These are phyloP conservation scores for Jacaranda copaia DNA, from an alignment of 257 asterid species.

Conservation along the genomic window DNA sequence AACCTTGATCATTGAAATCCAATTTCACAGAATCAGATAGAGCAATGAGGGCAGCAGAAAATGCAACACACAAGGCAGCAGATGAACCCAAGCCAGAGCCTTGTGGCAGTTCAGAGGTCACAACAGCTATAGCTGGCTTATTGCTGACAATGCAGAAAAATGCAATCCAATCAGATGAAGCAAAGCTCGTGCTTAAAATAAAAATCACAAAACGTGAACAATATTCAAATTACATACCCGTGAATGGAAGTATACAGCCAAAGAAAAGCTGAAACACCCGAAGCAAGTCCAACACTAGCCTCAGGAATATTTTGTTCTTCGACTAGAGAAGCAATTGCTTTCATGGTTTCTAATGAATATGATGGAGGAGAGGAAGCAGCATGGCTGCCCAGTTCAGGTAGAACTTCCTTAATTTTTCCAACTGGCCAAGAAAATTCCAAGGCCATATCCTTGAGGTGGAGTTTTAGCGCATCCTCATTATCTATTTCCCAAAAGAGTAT, in stretches of 20 bases:
- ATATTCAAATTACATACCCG: conserved; percentile 56
- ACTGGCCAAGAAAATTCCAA: conserved; percentile 89
- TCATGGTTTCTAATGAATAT: conserved; percentile 73
- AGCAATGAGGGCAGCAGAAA: conserved; percentile 85
- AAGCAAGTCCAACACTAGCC: conserved; percentile 63
- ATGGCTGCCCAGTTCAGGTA: conserved; percentile 62
- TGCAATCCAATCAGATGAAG: conserved; percentile 31
- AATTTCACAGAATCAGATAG: conserved; percentile 66
- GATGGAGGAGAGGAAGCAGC: conserved; percentile 68
- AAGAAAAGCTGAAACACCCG: conserved; percentile 89
- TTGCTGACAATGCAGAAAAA: conserved; percentile 52
- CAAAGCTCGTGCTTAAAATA: conserved; percentile 7
- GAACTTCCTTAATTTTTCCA: conserved; percentile 75
- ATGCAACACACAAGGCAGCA: conserved; percentile 91
- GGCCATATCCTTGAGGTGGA: conserved; percentile 80
- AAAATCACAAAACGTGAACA: conserved; percentile 9
- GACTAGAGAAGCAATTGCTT: conserved; percentile 76
- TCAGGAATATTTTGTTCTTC: conserved; percentile 82
- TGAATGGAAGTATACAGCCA: conserved; percentile 89
- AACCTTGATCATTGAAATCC: conserved; percentile 87
- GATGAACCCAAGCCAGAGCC: conserved; percentile 99
- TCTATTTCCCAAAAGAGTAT: conserved; percentile 48
- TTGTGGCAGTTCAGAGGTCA: conserved; percentile 90
- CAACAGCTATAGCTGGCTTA: conserved; percentile 85
- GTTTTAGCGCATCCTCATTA: conserved; percentile 72